Percentiles rank a stretch among this genome's conserved stretches.
These are phyloP conservation scores for Fusarium sp. DNA, from an alignment of 2,329 filamentous ascomycete species.

Conservation along the genomic window DNA sequence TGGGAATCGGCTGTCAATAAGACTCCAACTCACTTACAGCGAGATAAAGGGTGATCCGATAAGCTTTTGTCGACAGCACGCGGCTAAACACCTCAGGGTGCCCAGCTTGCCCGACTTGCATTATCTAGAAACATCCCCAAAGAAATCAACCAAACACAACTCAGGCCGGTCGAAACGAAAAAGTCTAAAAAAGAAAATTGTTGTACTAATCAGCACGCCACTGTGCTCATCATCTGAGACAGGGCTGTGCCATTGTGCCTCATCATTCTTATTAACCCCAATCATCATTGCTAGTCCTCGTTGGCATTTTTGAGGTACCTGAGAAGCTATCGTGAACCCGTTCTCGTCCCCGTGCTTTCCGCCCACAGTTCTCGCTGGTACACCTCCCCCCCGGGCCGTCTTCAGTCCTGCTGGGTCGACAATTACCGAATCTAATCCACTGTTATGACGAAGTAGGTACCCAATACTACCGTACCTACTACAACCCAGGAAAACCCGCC, in stretches of 20 bases:
- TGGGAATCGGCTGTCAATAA: slow-evolving; percentile 1
- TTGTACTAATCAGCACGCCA: slow-evolving; percentile 39
- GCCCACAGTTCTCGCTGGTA: slow-evolving; percentile 7
- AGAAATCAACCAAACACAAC: slow-evolving; percentile 28
- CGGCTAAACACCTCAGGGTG: slow-evolving; percentile 20
- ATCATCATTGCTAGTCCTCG: background rate
- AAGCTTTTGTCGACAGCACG: slow-evolving; percentile 25
- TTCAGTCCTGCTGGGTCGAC: slow-evolving; percentile 24
- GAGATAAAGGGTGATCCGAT: slow-evolving; percentile 21
- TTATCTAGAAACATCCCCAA: slow-evolving; percentile 35
- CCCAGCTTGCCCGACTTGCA: slow-evolving; percentile 26
- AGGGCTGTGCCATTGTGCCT: slow-evolving; percentile 8
- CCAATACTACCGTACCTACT: slow-evolving; percentile 23
- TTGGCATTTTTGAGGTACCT: slow-evolving; percentile 6
- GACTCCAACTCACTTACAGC: slow-evolving; percentile 1
- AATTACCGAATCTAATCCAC: slow-evolving; percentile 36
- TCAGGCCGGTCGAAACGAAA: slow-evolving; percentile 22
- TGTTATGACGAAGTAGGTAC: slow-evolving; percentile 36
- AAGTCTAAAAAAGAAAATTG: slow-evolving; percentile 23
- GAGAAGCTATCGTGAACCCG: slow-evolving; percentile 37
- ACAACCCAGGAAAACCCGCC: slow-evolving; percentile 28
- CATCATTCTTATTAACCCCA: slow-evolving; percentile 14
- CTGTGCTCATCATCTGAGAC: slow-evolving; percentile 29
- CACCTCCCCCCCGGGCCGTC: slow-evolving; percentile 1
- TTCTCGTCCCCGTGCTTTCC: slow-evolving; percentile 19